These are phyloP conservation scores for Helianthus tuberosus DNA, from an alignment of 129 eudicot species.

Conservation along the genomic window DNA sequence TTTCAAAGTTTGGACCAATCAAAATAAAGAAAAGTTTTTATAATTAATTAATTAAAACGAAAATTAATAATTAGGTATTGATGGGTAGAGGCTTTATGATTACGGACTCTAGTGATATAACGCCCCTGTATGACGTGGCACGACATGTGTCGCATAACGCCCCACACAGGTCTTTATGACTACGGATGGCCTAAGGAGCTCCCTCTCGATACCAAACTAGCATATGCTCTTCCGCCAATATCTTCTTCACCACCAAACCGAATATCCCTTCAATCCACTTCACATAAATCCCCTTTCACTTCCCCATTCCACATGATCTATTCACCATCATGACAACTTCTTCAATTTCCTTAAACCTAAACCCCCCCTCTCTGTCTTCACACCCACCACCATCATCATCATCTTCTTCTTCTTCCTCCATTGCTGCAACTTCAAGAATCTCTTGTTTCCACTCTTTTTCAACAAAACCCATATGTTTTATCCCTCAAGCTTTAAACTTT, in stretches of 20 bases:
- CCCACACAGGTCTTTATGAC: no score
- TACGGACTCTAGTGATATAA: no score
- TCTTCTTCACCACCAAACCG: slow-evolving; percentile 5
- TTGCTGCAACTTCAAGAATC: slow-evolving; percentile 23
- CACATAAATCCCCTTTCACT: slow-evolving; percentile 12
- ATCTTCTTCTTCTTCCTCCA: slow-evolving; percentile 24
- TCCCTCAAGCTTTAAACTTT: slow-evolving; percentile 23
- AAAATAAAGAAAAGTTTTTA: no score
- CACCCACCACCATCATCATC: slow-evolving; percentile 27
- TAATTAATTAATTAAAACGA: no score
- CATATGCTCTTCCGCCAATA: slow-evolving; percentile 24
- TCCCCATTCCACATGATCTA: slow-evolving; percentile 2
- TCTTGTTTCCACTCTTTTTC: slow-evolving; percentile 30
- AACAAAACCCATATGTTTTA: slow-evolving; percentile 43
- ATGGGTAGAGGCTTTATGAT: no score
- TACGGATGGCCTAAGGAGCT: no score
- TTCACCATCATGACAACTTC: slow-evolving; percentile 44
- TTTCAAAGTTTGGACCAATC: no score
- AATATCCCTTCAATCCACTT: slow-evolving; percentile 24
- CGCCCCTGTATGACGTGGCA: no score
- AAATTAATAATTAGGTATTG: no score
- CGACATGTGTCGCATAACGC: no score
- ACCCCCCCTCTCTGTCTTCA: slow-evolving; percentile 29
- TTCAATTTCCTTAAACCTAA: slow-evolving; percentile 52
- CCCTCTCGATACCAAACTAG: background rate